Percentiles rank a stretch among this genome's conserved stretches.
phyloP scores from a whole-genome alignment of 495 filamentous ascomycete genomes.

The Penicillium silybi region DNA sequence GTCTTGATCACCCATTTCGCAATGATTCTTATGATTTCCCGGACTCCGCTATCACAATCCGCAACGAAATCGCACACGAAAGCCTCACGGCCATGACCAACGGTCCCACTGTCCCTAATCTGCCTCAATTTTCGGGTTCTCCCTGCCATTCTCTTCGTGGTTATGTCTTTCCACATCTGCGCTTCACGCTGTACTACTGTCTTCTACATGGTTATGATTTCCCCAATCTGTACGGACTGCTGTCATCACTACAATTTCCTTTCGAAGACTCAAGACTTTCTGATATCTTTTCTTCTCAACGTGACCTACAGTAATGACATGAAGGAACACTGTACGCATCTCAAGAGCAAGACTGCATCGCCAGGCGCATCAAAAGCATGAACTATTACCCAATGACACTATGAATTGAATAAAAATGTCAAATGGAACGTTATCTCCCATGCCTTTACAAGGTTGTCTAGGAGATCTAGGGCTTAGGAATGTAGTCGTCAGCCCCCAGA shows the following conservation, averaged over 20 bases:
- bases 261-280: neutral
- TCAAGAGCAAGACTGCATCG: conserved; percentile 12
- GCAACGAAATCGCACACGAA: neutral
- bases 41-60: neutral
- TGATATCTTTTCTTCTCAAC: conserved; percentile 2
- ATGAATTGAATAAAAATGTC: conserved; percentile 6
- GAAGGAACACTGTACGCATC: conserved; percentile 4
- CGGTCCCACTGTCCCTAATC: conserved; percentile 10
- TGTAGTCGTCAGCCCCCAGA: neutral
- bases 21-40: conserved; percentile 13
- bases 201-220: neutral
- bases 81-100: neutral
- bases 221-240: neutral
- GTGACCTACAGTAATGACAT: conserved; percentile 10
- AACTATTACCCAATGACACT: neutral
- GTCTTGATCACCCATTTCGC: neutral
- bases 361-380: conserved; percentile 5
- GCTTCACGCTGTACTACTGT: conserved; percentile 1
- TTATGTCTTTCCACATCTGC: neutral
- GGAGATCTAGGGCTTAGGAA: neutral
- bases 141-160: neutral
- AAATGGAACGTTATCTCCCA: neutral
- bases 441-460: neutral
- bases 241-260: neutral
- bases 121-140: neutral